These are phyloP conservation scores for Coemansia sp. DNA, from an alignment of 192 early-diverging fungal species.

Conservation along the genomic window DNA sequence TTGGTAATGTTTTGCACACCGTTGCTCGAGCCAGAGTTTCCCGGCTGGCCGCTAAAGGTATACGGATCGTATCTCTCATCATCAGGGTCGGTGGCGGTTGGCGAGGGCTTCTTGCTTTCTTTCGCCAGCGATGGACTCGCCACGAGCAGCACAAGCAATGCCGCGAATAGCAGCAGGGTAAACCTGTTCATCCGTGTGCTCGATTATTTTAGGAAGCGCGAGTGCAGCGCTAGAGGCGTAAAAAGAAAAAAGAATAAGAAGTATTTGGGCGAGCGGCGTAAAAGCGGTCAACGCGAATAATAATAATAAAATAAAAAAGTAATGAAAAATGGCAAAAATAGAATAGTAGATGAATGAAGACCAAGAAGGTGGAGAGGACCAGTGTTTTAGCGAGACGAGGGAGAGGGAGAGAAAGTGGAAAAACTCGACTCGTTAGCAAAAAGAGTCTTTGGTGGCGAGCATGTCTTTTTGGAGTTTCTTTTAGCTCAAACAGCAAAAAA, in stretches of 20 bases:
- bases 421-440: too few species aligned
- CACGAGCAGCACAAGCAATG: background rate
- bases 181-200: background rate
- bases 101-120: background rate
- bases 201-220: background rate
- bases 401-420: too few species aligned
- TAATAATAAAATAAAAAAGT: background rate
- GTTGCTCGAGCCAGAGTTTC: background rate
- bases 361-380: too few species aligned
- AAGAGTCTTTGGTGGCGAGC: too few species aligned
- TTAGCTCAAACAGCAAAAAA: too few species aligned
- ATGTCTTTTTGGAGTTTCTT: too few species aligned
- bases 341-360: background rate
- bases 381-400: too few species aligned
- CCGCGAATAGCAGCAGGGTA: background rate
- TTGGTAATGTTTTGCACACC: background rate
- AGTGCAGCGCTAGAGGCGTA: background rate
- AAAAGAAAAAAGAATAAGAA: background rate
- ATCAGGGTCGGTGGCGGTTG: background rate
- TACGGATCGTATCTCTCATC: background rate
- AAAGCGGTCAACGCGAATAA: constrained; percentile 4
- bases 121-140: background rate
- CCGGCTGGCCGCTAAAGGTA: background rate
- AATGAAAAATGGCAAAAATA: background rate
- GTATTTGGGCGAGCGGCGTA: too few species aligned